Evolutionary conservation across 345 rosid genomes (phyloP).

Genomic region (Eucalyptus grandis): DNA sequence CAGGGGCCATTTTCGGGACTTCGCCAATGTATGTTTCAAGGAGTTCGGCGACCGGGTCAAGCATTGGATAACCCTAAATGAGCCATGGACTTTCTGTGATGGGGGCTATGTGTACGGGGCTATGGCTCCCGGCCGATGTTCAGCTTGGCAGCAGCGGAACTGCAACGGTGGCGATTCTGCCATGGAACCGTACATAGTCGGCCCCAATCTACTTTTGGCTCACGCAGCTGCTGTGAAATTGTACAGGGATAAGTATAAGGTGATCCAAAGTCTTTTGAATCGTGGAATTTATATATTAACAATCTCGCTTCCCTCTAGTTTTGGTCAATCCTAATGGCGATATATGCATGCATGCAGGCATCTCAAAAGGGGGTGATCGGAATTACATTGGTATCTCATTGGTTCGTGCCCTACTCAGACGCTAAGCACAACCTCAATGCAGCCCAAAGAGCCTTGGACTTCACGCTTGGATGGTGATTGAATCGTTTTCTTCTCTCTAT

Average conservation of each 20-base stretch:
- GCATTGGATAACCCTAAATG: slow-evolving; percentile 27
- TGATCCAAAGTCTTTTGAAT: not conserved
- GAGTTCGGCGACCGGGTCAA: slow-evolving; percentile 20
- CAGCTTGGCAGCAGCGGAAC: not conserved
- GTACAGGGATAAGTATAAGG: slow-evolving; percentile 17
- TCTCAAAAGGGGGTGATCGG: slow-evolving; percentile 37
- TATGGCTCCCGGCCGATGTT: slow-evolving; percentile 9
- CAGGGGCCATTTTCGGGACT: slow-evolving; percentile 11
- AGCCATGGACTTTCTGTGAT: not conserved
- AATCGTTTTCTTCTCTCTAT: not conserved
- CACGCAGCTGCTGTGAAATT: slow-evolving; percentile 11
- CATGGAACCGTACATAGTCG: slow-evolving; percentile 12
- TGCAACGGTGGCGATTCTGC: slow-evolving; percentile 13
- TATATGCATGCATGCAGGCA: not conserved
- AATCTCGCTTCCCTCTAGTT: not conserved
- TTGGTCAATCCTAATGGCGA: not conserved
- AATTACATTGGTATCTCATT: slow-evolving; percentile 6
- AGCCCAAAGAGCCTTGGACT: slow-evolving; percentile 14
- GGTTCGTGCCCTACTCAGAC: slow-evolving; percentile 24
- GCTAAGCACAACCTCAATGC: slow-evolving; percentile 7
- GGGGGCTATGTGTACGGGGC: not conserved
- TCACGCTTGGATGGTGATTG: slow-evolving; percentile 26
- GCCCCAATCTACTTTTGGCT: slow-evolving; percentile 17
- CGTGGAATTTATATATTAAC: not conserved
- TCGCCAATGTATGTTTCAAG: slow-evolving; percentile 9